Conservation (phyloP, 352 stramenopile species). For the Globisporangium middletonii region DNA sequence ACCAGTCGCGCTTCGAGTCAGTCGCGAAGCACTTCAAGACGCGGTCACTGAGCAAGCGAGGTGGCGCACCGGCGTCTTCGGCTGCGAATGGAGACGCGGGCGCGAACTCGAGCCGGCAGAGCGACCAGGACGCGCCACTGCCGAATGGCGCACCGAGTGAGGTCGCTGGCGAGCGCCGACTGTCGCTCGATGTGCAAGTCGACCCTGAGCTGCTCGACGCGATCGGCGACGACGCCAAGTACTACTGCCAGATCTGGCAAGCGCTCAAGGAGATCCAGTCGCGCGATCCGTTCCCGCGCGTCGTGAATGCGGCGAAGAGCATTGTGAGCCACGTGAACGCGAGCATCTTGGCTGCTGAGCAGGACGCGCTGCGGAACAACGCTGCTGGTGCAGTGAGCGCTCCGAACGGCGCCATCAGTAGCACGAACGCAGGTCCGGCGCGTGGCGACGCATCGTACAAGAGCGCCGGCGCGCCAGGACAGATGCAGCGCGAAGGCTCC, state of each 20-base stretch:
- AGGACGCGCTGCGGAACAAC: constrained; percentile 31
- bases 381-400: constrained; percentile 7
- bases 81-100: not conserved
- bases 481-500: constrained; percentile 36
- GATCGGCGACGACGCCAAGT: constrained; percentile 59
- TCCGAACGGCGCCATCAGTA: not conserved
- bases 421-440: not conserved
- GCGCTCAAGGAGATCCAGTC: constrained; percentile 81
- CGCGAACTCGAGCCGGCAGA: not conserved
- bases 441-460: constrained; percentile 8
- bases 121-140: not conserved
- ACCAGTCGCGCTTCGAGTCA: constrained; percentile 79
- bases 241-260: constrained; percentile 86
- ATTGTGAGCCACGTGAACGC: constrained; percentile 64
- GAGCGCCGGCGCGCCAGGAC: constrained; percentile 6
- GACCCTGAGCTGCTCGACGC: constrained; percentile 33
- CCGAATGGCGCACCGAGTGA: not conserved
- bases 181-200: constrained; percentile 28
- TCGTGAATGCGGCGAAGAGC: constrained; percentile 47
- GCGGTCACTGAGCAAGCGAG: constrained; percentile 19
- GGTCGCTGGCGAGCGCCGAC: not conserved
- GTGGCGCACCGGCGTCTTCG: not conserved
- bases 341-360: constrained; percentile 44
- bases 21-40: constrained; percentile 81
- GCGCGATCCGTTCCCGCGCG: constrained; percentile 82